A percentile compares a stretch with the other conserved stretches of the same genome.
These are phyloP conservation scores for Rhynchosporium agropyri DNA, from an alignment of 2,329 filamentous ascomycete species.

Conservation along the genomic window DNA sequence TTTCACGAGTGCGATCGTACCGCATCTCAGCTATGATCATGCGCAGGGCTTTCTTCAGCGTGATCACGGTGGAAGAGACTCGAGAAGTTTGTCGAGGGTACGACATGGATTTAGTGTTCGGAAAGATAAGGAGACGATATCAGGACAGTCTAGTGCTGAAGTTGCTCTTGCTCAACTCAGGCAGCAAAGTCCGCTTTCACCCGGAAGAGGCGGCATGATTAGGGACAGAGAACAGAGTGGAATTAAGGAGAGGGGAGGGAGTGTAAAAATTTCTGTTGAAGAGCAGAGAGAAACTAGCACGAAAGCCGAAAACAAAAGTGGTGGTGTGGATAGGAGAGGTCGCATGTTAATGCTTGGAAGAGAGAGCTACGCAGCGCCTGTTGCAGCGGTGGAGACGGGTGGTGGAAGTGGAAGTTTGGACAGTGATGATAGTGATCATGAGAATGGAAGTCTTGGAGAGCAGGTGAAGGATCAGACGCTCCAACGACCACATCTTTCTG, in stretches of 20 bases:
- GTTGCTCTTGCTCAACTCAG: conserved; percentile 49
- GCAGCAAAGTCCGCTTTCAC: conserved; percentile 43
- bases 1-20: conserved; percentile 41
- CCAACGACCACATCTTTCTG: conserved; percentile 23
- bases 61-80: background rate
- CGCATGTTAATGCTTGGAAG: too few species aligned
- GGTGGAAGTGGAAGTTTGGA: too few species aligned
- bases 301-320: conserved; percentile 13
- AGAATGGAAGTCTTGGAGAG: too few species aligned
- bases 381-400: background rate
- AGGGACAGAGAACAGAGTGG: background rate
- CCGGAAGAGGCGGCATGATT: conserved; percentile 38
- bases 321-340: too few species aligned
- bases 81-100: background rate
- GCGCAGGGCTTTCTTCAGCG: conserved; percentile 36
- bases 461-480: conserved; percentile 14
- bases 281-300: conserved; percentile 30
- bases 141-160: conserved; percentile 46
- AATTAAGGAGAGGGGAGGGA: conserved; percentile 33
- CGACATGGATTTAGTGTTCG: conserved; percentile 21
- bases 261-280: conserved; percentile 29
- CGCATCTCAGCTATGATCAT: conserved; percentile 34
- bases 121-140: conserved; percentile 25
- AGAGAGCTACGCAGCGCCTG: too few species aligned
- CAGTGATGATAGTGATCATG: too few species aligned